Conservation (phyloP, 345 rosid genomes). For the Nephelium lappaceum region DNA sequence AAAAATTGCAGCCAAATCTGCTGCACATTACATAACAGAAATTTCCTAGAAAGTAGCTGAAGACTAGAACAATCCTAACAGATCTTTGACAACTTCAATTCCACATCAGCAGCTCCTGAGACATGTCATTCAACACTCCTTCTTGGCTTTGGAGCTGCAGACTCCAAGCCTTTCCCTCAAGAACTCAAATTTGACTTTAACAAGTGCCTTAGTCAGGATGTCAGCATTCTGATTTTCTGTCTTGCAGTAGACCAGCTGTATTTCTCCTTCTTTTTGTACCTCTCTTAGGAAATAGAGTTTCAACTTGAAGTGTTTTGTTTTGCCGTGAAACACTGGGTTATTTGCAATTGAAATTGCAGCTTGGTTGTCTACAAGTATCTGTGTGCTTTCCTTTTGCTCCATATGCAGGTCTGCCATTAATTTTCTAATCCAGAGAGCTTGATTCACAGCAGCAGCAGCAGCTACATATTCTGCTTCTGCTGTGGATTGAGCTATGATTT, state of each 20-base stretch:
- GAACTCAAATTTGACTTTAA: background rate
- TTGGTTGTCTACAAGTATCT: conserved; percentile 7
- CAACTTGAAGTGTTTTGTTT: conserved; percentile 17
- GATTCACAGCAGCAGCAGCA: background rate
- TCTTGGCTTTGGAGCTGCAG: conserved; percentile 3
- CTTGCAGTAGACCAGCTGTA: conserved; percentile 6
- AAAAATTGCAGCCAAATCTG: background rate
- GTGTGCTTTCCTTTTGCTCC: background rate
- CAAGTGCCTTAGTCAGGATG: conserved; percentile 8
- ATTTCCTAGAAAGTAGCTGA: background rate
- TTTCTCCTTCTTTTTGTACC: background rate
- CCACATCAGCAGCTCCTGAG: background rate
- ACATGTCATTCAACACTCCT: conserved; percentile 8
- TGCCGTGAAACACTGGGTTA: conserved; percentile 16
- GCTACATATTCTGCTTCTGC: conserved; percentile 12
- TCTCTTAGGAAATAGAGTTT: conserved; percentile 4
- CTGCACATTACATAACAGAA: background rate
- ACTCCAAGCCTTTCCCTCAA: conserved; percentile 5
- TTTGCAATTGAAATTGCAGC: conserved; percentile 12
- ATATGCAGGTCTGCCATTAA: background rate
- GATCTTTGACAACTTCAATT: background rate
- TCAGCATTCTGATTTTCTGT: conserved; percentile 10
- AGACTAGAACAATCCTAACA: background rate
- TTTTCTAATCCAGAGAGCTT: conserved; percentile 18
- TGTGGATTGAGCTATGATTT: background rate